Evolutionary conservation across 192 early-diverging fungal genomes (phyloP).

Genomic region (Borealophlyctis nickersoniae): DNA sequence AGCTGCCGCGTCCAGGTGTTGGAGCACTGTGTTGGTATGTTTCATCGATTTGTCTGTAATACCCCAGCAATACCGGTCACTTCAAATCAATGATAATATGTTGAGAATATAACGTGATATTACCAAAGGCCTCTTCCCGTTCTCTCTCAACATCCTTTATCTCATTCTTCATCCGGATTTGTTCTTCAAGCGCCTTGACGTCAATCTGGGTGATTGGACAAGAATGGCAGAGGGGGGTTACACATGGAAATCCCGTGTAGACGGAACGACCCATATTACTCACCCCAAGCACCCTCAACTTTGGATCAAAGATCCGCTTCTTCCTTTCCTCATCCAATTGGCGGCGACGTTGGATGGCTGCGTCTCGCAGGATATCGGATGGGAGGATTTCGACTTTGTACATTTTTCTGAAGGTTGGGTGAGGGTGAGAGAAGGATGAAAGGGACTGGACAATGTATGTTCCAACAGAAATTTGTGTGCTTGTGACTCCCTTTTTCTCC

Average conservation of each 20-base stretch:
- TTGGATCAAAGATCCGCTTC: slow-evolving; percentile 56
- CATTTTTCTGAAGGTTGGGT: no score
- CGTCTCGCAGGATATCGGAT: slow-evolving; percentile 45
- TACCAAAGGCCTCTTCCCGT: slow-evolving; percentile 47
- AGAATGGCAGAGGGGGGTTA: no score
- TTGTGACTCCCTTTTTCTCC: no score
- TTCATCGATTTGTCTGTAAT: slow-evolving; percentile 30
- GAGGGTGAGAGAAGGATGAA: no score
- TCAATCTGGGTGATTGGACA: slow-evolving; percentile 53
- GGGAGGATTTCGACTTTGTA: slow-evolving; percentile 61
- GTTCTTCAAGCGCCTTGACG: slow-evolving; percentile 50
- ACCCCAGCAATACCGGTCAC: background rate
- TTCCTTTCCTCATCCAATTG: slow-evolving; percentile 56
- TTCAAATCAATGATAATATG: no score
- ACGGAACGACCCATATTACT: no score
- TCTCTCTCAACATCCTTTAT: slow-evolving; percentile 38
- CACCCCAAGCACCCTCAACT: slow-evolving; percentile 51
- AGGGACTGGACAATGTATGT: no score
- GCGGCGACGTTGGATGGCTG: slow-evolving; percentile 46
- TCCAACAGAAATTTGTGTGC: no score
- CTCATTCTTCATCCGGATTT: slow-evolving; percentile 53
- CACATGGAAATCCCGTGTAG: no score
- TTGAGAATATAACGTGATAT: background rate
- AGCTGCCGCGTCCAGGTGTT: slow-evolving; percentile 45
- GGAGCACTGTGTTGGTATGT: slow-evolving; percentile 46